Percentiles rank a stretch among this genome's conserved stretches.
phyloP scores from a whole-genome alignment of 2,329 filamentous ascomycete species.

The Tothia fuscella region DNA sequence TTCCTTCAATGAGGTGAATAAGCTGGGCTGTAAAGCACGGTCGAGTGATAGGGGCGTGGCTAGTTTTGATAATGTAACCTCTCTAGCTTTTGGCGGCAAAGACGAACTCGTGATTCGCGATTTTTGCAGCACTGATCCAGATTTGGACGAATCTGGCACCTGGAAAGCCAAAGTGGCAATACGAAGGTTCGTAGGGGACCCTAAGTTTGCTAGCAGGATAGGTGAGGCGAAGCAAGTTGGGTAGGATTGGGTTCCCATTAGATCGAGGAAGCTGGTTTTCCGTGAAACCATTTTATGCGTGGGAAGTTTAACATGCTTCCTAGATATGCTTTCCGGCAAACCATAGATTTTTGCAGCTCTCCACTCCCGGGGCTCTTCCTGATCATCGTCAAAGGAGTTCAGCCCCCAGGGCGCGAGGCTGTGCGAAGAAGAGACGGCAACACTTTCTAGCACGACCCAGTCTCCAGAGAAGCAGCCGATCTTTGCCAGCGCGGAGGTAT shows the following conservation, averaged over 20 bases:
- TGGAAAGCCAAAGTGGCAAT: constrained; percentile 53
- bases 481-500: constrained; percentile 71
- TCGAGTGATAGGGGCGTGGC: constrained; percentile 83
- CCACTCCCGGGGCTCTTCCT: constrained; percentile 58
- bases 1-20: constrained; percentile 76
- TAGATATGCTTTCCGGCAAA: constrained; percentile 58
- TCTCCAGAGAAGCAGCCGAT: constrained; percentile 96
- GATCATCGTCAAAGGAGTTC: constrained; percentile 47
- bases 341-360: constrained; percentile 82
- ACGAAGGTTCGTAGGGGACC: constrained; percentile 64
- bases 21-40: constrained; percentile 67
- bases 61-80: constrained; percentile 80
- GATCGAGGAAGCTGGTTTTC: constrained; percentile 38
- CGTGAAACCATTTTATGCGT: constrained; percentile 35
- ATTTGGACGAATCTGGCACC: no score
- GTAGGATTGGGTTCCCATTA: constrained; percentile 19
- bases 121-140: constrained; percentile 25
- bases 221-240: constrained; percentile 62
- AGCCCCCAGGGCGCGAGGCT: constrained; percentile 44
- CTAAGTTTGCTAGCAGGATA: constrained; percentile 74
- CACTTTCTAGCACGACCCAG: constrained; percentile 77
- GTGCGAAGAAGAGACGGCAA: constrained; percentile 59
- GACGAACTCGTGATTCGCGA: constrained; percentile 28
- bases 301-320: constrained; percentile 41
- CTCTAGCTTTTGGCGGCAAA: constrained; percentile 51